These are phyloP conservation scores for Rhodocollybia butyracea DNA, from an alignment of 768 basidiomycete species.

Conservation along the genomic window DNA sequence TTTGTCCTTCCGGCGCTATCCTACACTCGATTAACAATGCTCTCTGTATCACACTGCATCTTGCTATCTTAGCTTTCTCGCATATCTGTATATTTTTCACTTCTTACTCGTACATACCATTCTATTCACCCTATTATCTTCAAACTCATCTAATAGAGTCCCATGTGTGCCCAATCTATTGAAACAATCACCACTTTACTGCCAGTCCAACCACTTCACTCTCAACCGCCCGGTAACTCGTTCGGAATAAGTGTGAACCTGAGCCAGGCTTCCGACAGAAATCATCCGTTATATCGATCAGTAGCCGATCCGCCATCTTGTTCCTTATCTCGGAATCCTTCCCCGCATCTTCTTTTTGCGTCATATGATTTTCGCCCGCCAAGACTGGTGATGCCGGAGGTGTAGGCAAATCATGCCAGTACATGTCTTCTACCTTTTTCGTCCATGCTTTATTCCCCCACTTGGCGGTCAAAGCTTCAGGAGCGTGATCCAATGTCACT, in stretches of 20 bases:
- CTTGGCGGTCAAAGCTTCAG: slow-evolving; percentile 35
- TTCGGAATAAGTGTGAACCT: slow-evolving; percentile 53
- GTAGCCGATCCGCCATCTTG: slow-evolving; percentile 36
- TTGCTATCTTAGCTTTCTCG: slow-evolving; percentile 12
- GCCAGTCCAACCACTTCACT: slow-evolving; percentile 77
- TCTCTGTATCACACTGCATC: slow-evolving; percentile 10
- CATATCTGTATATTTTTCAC: neutral
- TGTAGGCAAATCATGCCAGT: slow-evolving; percentile 57
- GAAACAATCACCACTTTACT: slow-evolving; percentile 58
- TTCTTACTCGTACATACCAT: too few species aligned
- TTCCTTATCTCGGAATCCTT: slow-evolving; percentile 21
- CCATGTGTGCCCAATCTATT: neutral
- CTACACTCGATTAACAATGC: slow-evolving; percentile 2
- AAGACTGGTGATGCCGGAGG: slow-evolving; percentile 41
- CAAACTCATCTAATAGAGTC: too few species aligned
- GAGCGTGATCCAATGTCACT: slow-evolving; percentile 29
- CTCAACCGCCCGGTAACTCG: slow-evolving; percentile 81
- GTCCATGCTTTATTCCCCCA: slow-evolving; percentile 89
- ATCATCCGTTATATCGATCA: slow-evolving; percentile 25
- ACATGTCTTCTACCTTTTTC: slow-evolving; percentile 72
- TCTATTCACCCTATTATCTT: too few species aligned
- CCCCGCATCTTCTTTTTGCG: slow-evolving; percentile 9
- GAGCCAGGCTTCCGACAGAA: slow-evolving; percentile 18
- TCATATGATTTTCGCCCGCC: slow-evolving; percentile 21
- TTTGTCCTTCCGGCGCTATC: neutral